phyloP scores from a whole-genome alignment of 2,329 filamentous ascomycete genomes.

The Xylaria sp. region DNA sequence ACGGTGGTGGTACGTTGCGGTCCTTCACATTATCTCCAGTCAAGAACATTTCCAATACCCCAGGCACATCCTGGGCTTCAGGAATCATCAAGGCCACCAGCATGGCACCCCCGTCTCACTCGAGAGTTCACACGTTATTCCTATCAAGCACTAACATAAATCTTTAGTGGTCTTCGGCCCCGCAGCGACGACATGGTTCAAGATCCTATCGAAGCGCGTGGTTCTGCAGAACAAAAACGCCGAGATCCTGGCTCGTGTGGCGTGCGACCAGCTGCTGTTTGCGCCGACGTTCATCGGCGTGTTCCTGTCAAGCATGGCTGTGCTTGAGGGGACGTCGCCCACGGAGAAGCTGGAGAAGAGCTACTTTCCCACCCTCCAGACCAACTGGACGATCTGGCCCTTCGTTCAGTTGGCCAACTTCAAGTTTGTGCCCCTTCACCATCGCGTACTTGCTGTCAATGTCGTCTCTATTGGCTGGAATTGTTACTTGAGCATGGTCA shows the following conservation, averaged over 20 bases:
- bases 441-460: slow-evolving; percentile 86
- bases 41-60: background rate
- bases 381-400: slow-evolving; percentile 91
- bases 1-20: slow-evolving; percentile 71
- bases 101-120: background rate
- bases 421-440: slow-evolving; percentile 80
- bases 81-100: background rate
- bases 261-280: slow-evolving; percentile 80
- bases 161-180: slow-evolving; percentile 79
- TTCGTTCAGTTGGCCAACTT: slow-evolving; percentile 86
- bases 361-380: slow-evolving; percentile 73
- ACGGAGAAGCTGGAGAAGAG: slow-evolving; percentile 72
- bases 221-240: slow-evolving; percentile 66
- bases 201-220: slow-evolving; percentile 74
- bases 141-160: slow-evolving; percentile 5
- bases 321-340: slow-evolving; percentile 69
- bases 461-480: slow-evolving; percentile 73
- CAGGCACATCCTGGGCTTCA: background rate
- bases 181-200: slow-evolving; percentile 85
- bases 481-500: slow-evolving; percentile 67
- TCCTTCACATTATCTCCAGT: slow-evolving; percentile 2
- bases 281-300: slow-evolving; percentile 81
- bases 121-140: too few relatives aligned
- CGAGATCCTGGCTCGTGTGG: slow-evolving; percentile 79
- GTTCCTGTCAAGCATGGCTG: slow-evolving; percentile 85